Evolutionary conservation across 768 basidiomycete species (phyloP).

Genomic region (Butyriboletus loyo): DNA sequence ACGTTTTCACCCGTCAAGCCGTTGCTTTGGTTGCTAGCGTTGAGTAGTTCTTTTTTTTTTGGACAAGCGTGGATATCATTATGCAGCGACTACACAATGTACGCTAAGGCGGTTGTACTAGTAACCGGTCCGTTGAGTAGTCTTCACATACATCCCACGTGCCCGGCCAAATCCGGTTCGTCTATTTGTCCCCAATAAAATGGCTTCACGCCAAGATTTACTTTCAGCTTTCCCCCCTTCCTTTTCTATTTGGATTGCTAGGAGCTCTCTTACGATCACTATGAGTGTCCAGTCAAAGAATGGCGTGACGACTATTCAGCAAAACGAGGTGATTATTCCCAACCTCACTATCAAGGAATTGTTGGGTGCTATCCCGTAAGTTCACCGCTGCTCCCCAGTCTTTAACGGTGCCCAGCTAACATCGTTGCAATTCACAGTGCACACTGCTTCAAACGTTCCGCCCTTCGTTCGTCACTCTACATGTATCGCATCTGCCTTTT

Average conservation of each 20-base stretch:
- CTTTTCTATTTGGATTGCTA: not conserved
- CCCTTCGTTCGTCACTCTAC: constrained; percentile 72
- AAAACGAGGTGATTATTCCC: constrained; percentile 67
- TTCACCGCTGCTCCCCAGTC: constrained; percentile 14
- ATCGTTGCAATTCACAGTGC: constrained; percentile 38
- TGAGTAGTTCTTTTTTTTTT: no score
- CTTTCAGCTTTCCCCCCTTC: not conserved
- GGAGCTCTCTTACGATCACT: constrained; percentile 8
- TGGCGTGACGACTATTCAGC: constrained; percentile 40
- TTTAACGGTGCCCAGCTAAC: not conserved
- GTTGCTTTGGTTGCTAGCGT: no score
- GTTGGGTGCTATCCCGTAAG: constrained; percentile 78
- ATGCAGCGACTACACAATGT: no score
- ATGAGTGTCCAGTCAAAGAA: constrained; percentile 19
- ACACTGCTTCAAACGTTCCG: constrained; percentile 91
- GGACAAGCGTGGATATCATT: no score
- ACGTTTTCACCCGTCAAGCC: no score
- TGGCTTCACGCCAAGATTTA: not conserved
- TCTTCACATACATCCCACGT: constrained; percentile 28
- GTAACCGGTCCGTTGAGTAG: no score
- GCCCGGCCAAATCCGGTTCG: constrained; percentile 25
- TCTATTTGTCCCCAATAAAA: constrained; percentile 29
- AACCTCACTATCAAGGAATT: constrained; percentile 87
- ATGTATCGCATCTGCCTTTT: constrained; percentile 47
- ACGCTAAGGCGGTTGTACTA: no score